Conservation (phyloP, 106 monocot genomes). For the Triglochin maritima region DNA sequence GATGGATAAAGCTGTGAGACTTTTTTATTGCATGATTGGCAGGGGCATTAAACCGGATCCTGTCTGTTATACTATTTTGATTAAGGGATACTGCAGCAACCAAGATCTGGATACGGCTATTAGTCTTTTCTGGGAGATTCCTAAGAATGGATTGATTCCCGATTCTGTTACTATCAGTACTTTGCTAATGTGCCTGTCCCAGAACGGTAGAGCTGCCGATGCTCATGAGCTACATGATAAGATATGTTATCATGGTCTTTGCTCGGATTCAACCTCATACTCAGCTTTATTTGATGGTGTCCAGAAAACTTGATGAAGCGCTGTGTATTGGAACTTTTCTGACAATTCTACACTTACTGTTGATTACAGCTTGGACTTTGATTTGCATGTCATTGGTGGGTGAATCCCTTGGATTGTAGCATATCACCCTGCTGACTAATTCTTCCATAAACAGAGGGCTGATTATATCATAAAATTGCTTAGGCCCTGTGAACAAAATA, state of each 20-base stretch:
- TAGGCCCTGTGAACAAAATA: too few relatives aligned
- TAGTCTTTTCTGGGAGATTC: conserved; percentile 1
- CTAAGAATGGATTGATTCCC: conserved; percentile 1
- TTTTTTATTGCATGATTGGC: conserved; percentile 12
- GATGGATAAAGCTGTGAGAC: conserved; percentile 6
- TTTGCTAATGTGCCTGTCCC: background rate
- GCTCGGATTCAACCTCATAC: background rate
- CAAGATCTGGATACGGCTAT: conserved; percentile 1
- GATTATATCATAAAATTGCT: too few relatives aligned
- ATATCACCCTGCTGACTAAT: too few relatives aligned
- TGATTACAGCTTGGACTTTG: too few relatives aligned
- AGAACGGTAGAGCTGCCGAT: conserved; percentile 1
- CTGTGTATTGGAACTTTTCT: background rate
- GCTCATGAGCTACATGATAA: background rate
- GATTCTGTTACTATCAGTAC: background rate
- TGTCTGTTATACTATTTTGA: conserved; percentile 8
- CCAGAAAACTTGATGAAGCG: background rate
- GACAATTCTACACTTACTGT: too few relatives aligned
- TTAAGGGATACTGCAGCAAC: conserved; percentile 15
- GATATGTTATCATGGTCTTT: too few relatives aligned
- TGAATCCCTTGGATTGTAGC: too few relatives aligned
- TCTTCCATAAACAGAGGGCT: too few relatives aligned
- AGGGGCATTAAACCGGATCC: conserved; percentile 7
- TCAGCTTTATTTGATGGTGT: background rate
- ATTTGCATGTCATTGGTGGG: too few relatives aligned